Evolutionary conservation across 345 rosid species (phyloP).

Genomic region (Mallotus nudiflorus): DNA sequence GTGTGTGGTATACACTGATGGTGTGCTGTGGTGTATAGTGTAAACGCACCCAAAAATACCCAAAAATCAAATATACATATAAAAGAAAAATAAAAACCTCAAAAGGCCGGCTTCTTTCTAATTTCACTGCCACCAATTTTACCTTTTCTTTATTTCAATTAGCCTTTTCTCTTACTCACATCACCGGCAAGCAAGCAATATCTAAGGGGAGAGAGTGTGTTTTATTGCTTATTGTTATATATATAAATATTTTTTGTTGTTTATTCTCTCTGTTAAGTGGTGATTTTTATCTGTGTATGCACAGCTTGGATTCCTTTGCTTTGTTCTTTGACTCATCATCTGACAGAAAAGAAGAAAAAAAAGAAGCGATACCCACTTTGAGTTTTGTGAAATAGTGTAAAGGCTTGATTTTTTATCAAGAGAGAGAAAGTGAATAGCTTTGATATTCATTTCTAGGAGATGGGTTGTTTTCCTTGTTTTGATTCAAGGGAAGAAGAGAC

Average conservation of each 20-base stretch:
- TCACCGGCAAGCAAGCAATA: conserved; percentile 17
- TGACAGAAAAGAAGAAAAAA: conserved; percentile 8
- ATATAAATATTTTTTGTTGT: too few species aligned
- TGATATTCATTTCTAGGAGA: conserved; percentile 31
- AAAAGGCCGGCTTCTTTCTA: conserved; percentile 26
- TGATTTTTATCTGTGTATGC: conserved; percentile 11
- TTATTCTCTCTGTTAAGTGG: conserved; percentile 3
- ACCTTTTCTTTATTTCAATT: not conserved
- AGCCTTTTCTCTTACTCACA: not conserved
- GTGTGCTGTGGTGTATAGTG: conserved; percentile 4
- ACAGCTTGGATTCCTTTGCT: conserved; percentile 21
- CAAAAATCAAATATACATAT: too few species aligned
- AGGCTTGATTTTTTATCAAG: not conserved
- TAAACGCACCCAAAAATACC: conserved; percentile 31
- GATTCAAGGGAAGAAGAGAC: conserved; percentile 84
- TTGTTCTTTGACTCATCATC: conserved; percentile 14
- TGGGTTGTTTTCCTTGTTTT: conserved; percentile 96
- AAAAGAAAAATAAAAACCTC: too few species aligned
- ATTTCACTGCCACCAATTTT: conserved; percentile 1
- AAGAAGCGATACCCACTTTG: not conserved
- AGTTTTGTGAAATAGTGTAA: not conserved
- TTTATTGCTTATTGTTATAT: not conserved
- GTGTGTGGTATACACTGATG: conserved; percentile 9
- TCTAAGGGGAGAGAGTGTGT: not conserved
- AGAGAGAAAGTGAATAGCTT: not conserved